phyloP scores from a whole-genome alignment of 2,329 filamentous ascomycete species.

The Lachnellula hyalina region DNA sequence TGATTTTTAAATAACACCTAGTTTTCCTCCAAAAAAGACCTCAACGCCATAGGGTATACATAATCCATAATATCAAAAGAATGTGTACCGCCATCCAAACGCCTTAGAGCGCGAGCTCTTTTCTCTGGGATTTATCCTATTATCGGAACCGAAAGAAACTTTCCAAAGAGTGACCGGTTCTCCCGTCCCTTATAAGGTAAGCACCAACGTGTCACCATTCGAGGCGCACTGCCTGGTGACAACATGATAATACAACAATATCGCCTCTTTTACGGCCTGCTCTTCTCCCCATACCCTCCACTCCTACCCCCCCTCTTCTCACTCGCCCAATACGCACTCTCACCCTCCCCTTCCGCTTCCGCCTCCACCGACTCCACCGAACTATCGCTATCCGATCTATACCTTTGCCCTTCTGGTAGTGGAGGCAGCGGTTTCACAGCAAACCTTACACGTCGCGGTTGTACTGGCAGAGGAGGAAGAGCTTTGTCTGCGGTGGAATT shows the following conservation, averaged over 20 bases:
- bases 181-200: neutral
- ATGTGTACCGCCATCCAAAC: neutral
- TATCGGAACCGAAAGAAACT: neutral
- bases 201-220: neutral
- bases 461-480: constrained; percentile 7
- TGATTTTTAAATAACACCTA: no score
- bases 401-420: neutral
- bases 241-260: no score
- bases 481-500: constrained; percentile 9
- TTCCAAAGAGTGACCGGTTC: neutral
- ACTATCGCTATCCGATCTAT: neutral
- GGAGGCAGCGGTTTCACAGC: constrained; percentile 13
- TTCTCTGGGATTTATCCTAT: neutral
- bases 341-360: neutral
- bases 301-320: no score
- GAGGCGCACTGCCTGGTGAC: no score
- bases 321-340: neutral
- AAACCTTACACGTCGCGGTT: constrained; percentile 8
- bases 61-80: neutral
- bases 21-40: no score
- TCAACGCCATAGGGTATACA: neutral
- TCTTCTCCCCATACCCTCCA: no score
- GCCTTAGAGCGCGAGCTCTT: neutral
- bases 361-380: constrained; percentile 5
- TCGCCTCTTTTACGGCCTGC: no score